Evolutionary conservation across 768 basidiomycete genomes (phyloP).

Genomic region (Rhodocollybia butyracea): DNA sequence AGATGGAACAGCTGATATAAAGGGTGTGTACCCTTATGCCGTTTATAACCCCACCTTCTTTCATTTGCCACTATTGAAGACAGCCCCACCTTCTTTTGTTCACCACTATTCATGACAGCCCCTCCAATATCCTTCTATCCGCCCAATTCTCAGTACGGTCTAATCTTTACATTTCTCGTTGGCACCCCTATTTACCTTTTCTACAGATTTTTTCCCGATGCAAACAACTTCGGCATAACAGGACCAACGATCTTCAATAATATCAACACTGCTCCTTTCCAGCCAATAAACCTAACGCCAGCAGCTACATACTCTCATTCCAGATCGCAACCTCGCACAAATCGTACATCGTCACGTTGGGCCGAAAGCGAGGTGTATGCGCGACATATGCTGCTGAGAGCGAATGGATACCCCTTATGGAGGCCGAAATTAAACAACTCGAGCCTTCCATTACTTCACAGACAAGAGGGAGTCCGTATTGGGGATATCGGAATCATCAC

Average conservation of each 20-base stretch:
- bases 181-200: background rate
- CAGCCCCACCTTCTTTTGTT: too few species aligned
- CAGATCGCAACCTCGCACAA: too few species aligned
- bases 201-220: background rate
- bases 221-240: background rate
- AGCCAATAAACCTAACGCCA: too few species aligned
- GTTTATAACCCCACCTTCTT: too few species aligned
- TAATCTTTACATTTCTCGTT: background rate
- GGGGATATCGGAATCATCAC: background rate
- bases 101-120: too few species aligned
- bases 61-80: too few species aligned
- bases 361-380: background rate
- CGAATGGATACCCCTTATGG: background rate
- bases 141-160: background rate
- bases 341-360: background rate
- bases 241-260: background rate
- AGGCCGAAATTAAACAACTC: too few species aligned
- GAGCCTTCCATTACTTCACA: background rate
- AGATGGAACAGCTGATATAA: too few species aligned
- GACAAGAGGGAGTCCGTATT: too few species aligned
- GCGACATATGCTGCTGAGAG: background rate
- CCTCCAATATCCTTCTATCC: too few species aligned
- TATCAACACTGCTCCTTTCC: background rate
- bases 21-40: too few species aligned
- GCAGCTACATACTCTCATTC: too few species aligned